phyloP scores from a whole-genome alignment of 2,329 filamentous ascomycete genomes.

The Cladosporium cucumerinum region DNA sequence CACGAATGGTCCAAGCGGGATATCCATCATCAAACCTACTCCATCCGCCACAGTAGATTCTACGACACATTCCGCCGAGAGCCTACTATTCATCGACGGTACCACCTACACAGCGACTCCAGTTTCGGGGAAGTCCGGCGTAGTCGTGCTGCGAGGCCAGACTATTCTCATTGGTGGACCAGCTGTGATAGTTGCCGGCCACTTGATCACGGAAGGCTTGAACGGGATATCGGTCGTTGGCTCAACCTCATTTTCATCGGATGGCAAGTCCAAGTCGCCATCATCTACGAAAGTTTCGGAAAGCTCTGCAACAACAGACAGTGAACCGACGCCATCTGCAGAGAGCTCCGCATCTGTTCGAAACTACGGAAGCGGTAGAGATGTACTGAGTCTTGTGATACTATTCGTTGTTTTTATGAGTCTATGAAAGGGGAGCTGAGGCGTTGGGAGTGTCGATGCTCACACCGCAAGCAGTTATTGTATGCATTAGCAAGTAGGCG shows the following conservation, averaged over 20 bases:
- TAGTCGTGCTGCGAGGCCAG: not conserved
- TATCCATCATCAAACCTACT: not conserved
- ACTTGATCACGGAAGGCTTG: not conserved
- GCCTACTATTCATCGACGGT: not conserved
- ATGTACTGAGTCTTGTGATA: not conserved
- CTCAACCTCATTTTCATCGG: not conserved
- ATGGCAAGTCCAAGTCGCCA: not conserved
- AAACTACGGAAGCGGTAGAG: not conserved
- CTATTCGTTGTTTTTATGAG: not conserved
- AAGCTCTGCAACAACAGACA: not conserved
- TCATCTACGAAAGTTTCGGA: not conserved
- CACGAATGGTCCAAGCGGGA: not conserved
- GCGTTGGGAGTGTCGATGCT: too few relatives aligned
- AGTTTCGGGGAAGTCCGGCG: not conserved
- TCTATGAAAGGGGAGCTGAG: not conserved
- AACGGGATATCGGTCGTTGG: not conserved
- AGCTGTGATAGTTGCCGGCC: not conserved
- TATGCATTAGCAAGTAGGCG: not conserved
- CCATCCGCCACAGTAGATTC: not conserved
- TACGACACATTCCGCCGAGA: not conserved
- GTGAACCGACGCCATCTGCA: not conserved
- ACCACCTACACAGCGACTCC: not conserved
- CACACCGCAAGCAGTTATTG: too few relatives aligned
- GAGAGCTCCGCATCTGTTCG: not conserved
- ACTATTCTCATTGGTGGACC: not conserved